Evolutionary conservation across 2,329 filamentous ascomycete genomes (phyloP), one percentile per base, ranked within the genome.

Genomic region (Claviceps digitariae): DNA sequence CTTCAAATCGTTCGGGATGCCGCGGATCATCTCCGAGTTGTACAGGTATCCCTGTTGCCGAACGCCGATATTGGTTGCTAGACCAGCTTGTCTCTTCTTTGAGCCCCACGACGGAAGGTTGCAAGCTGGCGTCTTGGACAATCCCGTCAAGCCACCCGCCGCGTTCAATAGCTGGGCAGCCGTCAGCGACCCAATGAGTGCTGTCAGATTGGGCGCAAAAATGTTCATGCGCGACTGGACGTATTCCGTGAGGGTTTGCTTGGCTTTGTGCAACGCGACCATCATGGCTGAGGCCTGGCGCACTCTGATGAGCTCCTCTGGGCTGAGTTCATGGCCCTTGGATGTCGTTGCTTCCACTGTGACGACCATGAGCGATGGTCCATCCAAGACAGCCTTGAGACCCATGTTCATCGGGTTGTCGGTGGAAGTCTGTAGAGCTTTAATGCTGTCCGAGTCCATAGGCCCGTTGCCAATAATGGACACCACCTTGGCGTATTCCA

Each of bases 101-200:
- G 88, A 93, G 15, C 93, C 93, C 66, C 95, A 84, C 0, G 90
- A 88, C 0, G 90, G 81, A 44, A 98, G 78, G 63, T 98, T 98
- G 71, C 91, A 96, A 2, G 93, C 83, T 0, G 93, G 93, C 2
- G 90, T 93, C 67, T 95, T 95, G 43, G 89, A 90, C 12, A 98
- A 77, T 38, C 89, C 89, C 1, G 84, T 87, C 34, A 98, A 74
- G 9, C 93, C 93, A 57, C 93, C 93, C 0, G 90, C 87, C 55
- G 89, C 88, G 68, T 96, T 96, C 62, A 98, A 85, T n/a, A 98
- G 80, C 69, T 97, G 91, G 4, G 93, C 93, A 8, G 93, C 91
- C 2, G 91, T 96, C 20, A 95, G 77, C 0, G 91, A 93, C 20
- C 93, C 93, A 54, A 98, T 87, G 20, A 98, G 79, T 1, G 83